phyloP scores from a whole-genome alignment of 192 early-diverging fungal genomes.

The Helicostylum pulchrum region DNA sequence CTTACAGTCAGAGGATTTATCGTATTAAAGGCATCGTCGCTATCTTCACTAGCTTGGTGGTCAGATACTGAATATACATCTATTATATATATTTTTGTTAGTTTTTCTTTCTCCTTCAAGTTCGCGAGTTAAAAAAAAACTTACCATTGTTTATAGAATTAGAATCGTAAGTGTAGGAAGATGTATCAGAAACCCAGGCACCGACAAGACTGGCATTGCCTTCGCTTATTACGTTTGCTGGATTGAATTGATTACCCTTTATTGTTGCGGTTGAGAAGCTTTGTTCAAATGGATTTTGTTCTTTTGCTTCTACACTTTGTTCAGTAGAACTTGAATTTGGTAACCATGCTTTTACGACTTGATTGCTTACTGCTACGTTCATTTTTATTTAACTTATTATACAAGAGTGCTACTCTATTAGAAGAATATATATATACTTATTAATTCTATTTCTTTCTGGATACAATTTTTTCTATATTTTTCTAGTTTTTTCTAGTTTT shows the following conservation, averaged over 20 bases:
- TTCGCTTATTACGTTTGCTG: background rate
- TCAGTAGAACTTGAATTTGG: too few relatives aligned
- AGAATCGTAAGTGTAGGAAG: slow-evolving; percentile 1
- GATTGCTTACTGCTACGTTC: background rate
- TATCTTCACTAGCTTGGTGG: too few relatives aligned
- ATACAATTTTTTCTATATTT: too few relatives aligned
- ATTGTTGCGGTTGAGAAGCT: background rate
- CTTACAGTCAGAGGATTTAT: too few relatives aligned
- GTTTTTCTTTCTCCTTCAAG: background rate
- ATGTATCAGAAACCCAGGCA: background rate
- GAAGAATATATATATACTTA: too few relatives aligned
- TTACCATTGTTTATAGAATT: background rate
- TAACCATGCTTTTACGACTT: background rate
- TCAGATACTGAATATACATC: too few relatives aligned
- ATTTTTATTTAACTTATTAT: too few relatives aligned
- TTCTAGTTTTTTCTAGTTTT: too few relatives aligned
- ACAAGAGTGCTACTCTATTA: background rate
- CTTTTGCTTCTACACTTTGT: background rate
- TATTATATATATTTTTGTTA: too few relatives aligned
- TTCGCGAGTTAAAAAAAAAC: slow-evolving; percentile 44
- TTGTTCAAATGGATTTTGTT: slow-evolving; percentile 12
- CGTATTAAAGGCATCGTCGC: too few relatives aligned
- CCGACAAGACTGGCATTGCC: background rate
- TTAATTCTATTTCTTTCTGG: too few relatives aligned
- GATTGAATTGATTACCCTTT: background rate